Evolutionary conservation across 805 yeast species (phyloP).

Genomic region (Ogataea siamensis): DNA sequence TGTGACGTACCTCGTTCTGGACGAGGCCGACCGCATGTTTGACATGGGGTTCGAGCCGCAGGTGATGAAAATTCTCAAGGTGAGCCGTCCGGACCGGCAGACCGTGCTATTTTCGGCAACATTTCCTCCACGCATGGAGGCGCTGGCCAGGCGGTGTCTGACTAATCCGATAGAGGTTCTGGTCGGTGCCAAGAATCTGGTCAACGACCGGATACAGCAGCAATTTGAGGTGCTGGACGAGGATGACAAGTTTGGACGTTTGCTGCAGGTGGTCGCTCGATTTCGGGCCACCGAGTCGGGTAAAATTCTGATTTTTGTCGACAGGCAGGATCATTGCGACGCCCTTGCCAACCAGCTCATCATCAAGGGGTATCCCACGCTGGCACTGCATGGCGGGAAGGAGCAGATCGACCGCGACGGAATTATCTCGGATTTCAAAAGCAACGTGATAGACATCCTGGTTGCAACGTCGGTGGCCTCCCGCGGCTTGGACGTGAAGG

Average conservation of each 20-base stretch:
- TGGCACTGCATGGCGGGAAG: constrained; percentile 88
- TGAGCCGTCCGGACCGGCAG: constrained; percentile 82
- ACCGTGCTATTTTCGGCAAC: constrained; percentile 93
- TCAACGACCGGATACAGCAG: constrained; percentile 79
- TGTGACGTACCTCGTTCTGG: constrained; percentile 81
- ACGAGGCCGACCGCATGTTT: constrained; percentile 96
- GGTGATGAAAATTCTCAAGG: constrained; percentile 72
- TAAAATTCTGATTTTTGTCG: constrained; percentile 79
- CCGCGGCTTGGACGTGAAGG: constrained; percentile 91
- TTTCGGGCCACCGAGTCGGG: constrained; percentile 36
- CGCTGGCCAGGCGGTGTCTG: constrained; percentile 65
- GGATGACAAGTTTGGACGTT: constrained; percentile 52
- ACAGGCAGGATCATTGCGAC: constrained; percentile 87
- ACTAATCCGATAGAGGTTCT: constrained; percentile 68
- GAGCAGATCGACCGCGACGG: constrained; percentile 79
- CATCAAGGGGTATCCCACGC: constrained; percentile 53
- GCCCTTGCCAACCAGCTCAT: constrained; percentile 52
- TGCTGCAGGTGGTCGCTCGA: constrained; percentile 56
- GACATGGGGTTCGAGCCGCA: constrained; percentile 98
- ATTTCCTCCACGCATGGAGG: constrained; percentile 77
- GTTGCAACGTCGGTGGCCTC: constrained; percentile 95
- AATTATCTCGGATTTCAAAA: constrained; percentile 68
- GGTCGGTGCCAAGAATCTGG: constrained; percentile 77
- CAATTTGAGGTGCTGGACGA: constrained; percentile 58
- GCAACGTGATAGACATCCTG: constrained; percentile 58